Base-by-base conservation (phyloP, 768 basidiomycete genomes). In the Podaxis rugospora region DNA sequence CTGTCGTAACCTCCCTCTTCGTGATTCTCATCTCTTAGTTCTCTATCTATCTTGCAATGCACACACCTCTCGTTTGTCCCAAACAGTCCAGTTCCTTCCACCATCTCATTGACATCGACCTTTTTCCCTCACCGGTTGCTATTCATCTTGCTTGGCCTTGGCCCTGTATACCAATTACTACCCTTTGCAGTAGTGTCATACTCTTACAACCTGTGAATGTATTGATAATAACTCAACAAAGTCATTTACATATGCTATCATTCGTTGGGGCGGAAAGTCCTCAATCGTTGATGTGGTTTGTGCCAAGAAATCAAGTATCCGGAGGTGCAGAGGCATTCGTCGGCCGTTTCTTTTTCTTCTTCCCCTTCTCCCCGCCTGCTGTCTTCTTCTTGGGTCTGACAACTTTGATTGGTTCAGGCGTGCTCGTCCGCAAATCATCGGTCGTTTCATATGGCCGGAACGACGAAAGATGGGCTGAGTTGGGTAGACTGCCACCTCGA, bases 331-430 rank as follows among this genome's bases (percentile, higher is more conserved):
- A 9, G 11, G 39, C 32, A 10, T 52, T 56, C 18, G 36, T 23
- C 9, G 57, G 13, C 50, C 67, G 68, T 60, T 82, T 83, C 76
- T 84, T 82, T 82, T 88, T 90, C 79, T 89, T 89, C 75, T 86
- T 90, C 5, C 42, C 47, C 28, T 60, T 60, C 21, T 53, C 44
- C 18, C 5, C 40, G 42, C 78, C 76, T 25, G 80, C 76, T 6
- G 77, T 74, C 62, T 80, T 80, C 71, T 91, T 92, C 78, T 89
- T 93, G 10, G 82, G 74, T 44, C 89, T 80, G 2, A 82, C 83
- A 50, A 93, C 91, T 68, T 86, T 89, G 70, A 93, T 90, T 1
- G 90, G 83, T 46, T 91, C 87, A 14, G 83, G 83, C 0, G 85
- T 79, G 40, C 79, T 79, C 23, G 83, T 74, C 25, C 78, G 72